Evolutionary conservation across 148 eudicot genomes (phyloP).

Genomic region (Chenopodium suecicum): DNA sequence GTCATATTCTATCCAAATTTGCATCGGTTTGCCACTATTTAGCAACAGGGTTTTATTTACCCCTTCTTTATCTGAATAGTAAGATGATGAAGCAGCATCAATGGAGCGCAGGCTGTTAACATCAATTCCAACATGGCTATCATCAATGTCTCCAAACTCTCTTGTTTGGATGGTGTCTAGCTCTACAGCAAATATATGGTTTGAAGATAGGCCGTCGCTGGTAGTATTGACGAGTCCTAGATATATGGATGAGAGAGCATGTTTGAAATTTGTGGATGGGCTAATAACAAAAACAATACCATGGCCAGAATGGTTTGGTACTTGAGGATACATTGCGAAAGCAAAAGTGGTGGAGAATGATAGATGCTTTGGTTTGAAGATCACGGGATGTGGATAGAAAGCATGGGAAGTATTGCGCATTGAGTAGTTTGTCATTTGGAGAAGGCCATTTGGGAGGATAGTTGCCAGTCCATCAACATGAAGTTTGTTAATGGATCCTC

Average conservation of each 20-base stretch:
- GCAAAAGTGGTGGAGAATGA: slow-evolving; percentile 29
- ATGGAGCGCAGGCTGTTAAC: slow-evolving; percentile 17
- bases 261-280: slow-evolving; percentile 15
- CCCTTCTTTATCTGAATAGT: slow-evolving; percentile 21
- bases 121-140: slow-evolving; percentile 39
- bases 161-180: slow-evolving; percentile 24
- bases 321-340: slow-evolving; percentile 23
- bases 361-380: slow-evolving; percentile 13
- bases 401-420: slow-evolving; percentile 24
- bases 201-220: slow-evolving; percentile 17
- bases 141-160: slow-evolving; percentile 15
- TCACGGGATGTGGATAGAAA: slow-evolving; percentile 26
- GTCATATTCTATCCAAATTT: slow-evolving; percentile 31
- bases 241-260: slow-evolving; percentile 12
- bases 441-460: slow-evolving; percentile 24
- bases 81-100: slow-evolving; percentile 16
- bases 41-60: slow-evolving; percentile 20
- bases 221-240: slow-evolving; percentile 26
- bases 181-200: slow-evolving; percentile 34
- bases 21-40: slow-evolving; percentile 23
- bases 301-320: slow-evolving; percentile 21
- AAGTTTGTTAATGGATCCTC: slow-evolving; percentile 12
- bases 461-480: slow-evolving; percentile 25
- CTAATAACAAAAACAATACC: slow-evolving; percentile 24
- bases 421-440: slow-evolving; percentile 23